Evolutionary conservation across 2,329 filamentous ascomycete genomes (phyloP), one percentile per base, ranked within the genome.

Genomic region (Fusarium domesticum): DNA sequence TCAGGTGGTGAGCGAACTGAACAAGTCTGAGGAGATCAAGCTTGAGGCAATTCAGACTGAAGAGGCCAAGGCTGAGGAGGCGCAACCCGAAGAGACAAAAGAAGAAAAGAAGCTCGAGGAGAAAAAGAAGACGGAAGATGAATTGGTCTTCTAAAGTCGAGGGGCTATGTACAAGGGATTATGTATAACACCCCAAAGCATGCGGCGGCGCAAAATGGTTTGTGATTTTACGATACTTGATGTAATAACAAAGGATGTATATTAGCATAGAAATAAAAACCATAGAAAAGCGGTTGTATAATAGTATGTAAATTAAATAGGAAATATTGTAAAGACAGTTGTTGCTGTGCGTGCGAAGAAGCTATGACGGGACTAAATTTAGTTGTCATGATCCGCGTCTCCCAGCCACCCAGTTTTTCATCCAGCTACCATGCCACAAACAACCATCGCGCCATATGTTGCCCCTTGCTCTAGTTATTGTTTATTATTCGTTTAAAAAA

Each of bases 371-470:
- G 37, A 48, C 33, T 34, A 28, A 31, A 36, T 48, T 45, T 39
- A 45, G 38, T 42, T 39, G 35, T 48, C 31, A 28, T 37, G 12
- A 36, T 25, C 47, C 36, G n/a, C 50, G 45, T 50, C 50, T 39
- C 53, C 58, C 58, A 61, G 58, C 58, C 58, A 61, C 58, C 55
- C 49, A 42, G 42, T 60, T 58, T 47, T 58, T 57, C 36, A 31
- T 37, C 37, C 45, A 51, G 42, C 47, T 45, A 44, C 47, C 51
- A 58, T 57, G 47, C 47, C 53, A 46, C 48, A 45, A 48, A 31
- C 38, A 41, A 41, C 42, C 30, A 39, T 8, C 23, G 23, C 23
- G 23, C 23, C 23, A 39, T 38, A 18, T 46, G 28, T 40, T 39
- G 34, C 45, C 34, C 35, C 25, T 50, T 36, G 37, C 35, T 32